Evolutionary conservation across 2,329 filamentous ascomycete species (phyloP).

Genomic region (Colletotrichum sp.): DNA sequence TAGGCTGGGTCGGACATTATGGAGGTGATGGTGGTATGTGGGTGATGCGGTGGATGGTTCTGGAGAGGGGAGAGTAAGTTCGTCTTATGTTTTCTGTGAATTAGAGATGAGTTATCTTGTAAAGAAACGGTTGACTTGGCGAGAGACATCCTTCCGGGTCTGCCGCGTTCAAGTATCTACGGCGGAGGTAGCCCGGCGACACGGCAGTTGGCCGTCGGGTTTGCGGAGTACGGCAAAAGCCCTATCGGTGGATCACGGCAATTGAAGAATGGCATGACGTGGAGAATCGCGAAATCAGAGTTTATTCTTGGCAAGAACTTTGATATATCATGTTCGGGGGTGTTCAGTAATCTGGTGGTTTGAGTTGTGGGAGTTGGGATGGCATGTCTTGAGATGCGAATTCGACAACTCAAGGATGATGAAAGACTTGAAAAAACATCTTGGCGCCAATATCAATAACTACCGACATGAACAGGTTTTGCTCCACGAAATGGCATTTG

Average conservation of each 20-base stretch:
- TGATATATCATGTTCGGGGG: neutral
- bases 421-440: neutral
- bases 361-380: neutral
- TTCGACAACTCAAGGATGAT: neutral
- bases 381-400: neutral
- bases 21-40: neutral
- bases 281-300: neutral
- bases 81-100: neutral
- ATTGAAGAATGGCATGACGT: neutral
- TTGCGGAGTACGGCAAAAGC: neutral
- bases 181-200: neutral
- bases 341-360: neutral
- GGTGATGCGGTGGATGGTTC: fast-evolving
- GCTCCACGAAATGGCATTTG: no score
- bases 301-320: neutral
- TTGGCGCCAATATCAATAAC: no score
- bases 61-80: neutral
- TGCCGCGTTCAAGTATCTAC: neutral
- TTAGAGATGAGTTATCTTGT: neutral
- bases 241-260: neutral
- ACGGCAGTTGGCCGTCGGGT: neutral
- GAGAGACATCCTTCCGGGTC: fast-evolving
- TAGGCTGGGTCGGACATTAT: neutral
- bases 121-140: neutral
- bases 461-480: no score